These are phyloP conservation scores for Puccinia triticina DNA, from an alignment of 1,284 basidiomycete species.

Conservation along the genomic window DNA sequence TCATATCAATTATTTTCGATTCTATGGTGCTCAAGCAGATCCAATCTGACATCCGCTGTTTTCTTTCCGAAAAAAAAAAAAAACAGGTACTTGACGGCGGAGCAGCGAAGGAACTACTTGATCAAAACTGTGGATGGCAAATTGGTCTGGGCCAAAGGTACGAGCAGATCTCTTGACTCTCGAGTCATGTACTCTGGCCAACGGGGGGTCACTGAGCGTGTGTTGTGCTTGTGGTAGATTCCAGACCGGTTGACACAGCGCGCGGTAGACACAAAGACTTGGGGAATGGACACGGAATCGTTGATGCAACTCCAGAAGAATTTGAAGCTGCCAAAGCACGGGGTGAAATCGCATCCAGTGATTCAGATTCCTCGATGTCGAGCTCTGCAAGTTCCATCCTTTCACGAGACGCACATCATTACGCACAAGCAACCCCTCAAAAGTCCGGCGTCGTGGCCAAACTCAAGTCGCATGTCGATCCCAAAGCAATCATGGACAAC, in stretches of 20 bases:
- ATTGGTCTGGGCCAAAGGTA: conserved; percentile 69
- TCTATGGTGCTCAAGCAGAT: background rate
- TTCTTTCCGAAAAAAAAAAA: background rate
- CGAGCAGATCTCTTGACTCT: background rate
- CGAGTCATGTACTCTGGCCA: background rate
- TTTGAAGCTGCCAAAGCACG: conserved; percentile 50
- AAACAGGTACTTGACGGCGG: conserved; percentile 68
- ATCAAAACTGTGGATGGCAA: conserved; percentile 71
- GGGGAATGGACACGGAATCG: conserved; percentile 59
- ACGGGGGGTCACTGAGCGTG: background rate
- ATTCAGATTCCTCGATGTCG: conserved; percentile 48
- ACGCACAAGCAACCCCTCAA: conserved; percentile 3
- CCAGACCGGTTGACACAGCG: conserved; percentile 64
- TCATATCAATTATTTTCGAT: conserved; percentile 6
- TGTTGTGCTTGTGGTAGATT: conserved; percentile 60
- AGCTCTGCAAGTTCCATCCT: conserved; percentile 13
- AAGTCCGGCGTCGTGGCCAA: conserved; percentile 36
- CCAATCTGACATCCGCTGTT: background rate
- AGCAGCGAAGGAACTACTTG: conserved; percentile 74
- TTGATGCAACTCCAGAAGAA: conserved; percentile 55
- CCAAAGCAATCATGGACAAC: conserved; percentile 66
- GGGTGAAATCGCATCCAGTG: conserved; percentile 48
- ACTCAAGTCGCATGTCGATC: conserved; percentile 65
- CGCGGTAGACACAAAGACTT: conserved; percentile 57
- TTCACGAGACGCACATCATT: conserved; percentile 35